These are phyloP conservation scores for Incumbomyces lentus DNA, from an alignment of 2,329 filamentous ascomycete species.

Conservation along the genomic window DNA sequence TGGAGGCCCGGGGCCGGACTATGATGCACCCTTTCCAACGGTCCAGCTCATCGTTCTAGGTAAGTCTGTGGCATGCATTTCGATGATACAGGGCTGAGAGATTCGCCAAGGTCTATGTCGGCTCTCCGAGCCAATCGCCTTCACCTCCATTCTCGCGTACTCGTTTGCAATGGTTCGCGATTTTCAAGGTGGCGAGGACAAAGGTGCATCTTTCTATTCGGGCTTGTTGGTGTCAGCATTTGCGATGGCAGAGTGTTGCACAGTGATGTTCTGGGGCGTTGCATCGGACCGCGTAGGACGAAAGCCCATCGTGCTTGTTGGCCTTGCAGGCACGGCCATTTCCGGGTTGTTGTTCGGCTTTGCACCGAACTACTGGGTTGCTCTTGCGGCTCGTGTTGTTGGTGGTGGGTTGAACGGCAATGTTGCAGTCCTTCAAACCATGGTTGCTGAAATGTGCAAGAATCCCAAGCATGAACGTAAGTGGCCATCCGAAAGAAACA, in stretches of 20 bases:
- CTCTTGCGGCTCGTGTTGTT: constrained; percentile 32
- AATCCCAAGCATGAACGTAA: constrained; percentile 40
- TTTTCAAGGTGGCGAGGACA: constrained; percentile 27
- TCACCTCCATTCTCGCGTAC: constrained; percentile 38
- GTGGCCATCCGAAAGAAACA: too few relatives aligned
- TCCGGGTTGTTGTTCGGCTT: constrained; percentile 36
- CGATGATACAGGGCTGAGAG: too few relatives aligned
- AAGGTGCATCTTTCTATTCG: constrained; percentile 14
- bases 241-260: constrained; percentile 35
- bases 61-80: too few relatives aligned
- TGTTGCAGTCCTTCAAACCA: constrained; percentile 62
- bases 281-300: constrained; percentile 33
- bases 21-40: too few relatives aligned
- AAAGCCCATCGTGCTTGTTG: constrained; percentile 28
- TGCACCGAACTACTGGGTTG: constrained; percentile 34
- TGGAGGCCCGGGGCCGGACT: too few relatives aligned
- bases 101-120: constrained; percentile 26
- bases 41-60: too few relatives aligned
- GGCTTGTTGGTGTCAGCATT: constrained; percentile 32
- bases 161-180: constrained; percentile 35
- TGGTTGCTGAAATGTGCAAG: constrained; percentile 60
- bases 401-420: constrained; percentile 61
- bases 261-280: constrained; percentile 34
- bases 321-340: constrained; percentile 29
- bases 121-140: constrained; percentile 38